phyloP scores from a whole-genome alignment of 306 rosid genomes.

The Betula pendula region DNA sequence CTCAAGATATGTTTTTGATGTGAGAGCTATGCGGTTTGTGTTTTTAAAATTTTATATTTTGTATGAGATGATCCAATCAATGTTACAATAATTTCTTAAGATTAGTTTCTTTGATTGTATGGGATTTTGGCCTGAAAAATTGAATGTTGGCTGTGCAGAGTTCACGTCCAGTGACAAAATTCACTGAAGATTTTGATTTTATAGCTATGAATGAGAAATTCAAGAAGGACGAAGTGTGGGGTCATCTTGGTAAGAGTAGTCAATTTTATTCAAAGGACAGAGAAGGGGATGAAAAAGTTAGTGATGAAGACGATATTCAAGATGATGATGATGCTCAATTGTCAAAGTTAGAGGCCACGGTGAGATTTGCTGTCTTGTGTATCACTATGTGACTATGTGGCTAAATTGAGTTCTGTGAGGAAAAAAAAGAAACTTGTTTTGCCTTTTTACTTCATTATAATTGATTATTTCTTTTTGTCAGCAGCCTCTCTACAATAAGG shows the following conservation, averaged over 20 bases:
- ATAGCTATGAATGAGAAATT: constrained; percentile 95
- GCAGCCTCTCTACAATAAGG: constrained; percentile 82
- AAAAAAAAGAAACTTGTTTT: background rate
- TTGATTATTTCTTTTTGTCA: constrained; percentile 24
- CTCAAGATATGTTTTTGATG: background rate
- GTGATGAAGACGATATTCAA: constrained; percentile 54
- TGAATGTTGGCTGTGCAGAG: constrained; percentile 51
- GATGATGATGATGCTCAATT: constrained; percentile 56
- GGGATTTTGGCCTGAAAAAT: constrained; percentile 5
- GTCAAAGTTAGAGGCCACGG: constrained; percentile 54
- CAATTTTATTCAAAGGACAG: constrained; percentile 54
- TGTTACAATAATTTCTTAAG: background rate
- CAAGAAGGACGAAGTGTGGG: constrained; percentile 99
- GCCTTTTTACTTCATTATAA: constrained; percentile 19
- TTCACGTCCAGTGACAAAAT: constrained; percentile 54
- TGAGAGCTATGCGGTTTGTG: background rate
- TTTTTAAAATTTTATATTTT: background rate
- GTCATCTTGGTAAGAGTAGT: constrained; percentile 76
- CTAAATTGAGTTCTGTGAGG: background rate
- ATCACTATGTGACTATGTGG: background rate
- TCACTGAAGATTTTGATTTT: constrained; percentile 95
- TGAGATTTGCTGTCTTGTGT: constrained; percentile 30
- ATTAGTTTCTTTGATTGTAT: constrained; percentile 8
- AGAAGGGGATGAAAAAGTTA: constrained; percentile 56
- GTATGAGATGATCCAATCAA: background rate